Evolutionary conservation across 164 flowering plant species (phyloP), one percentile per base, ranked within the genome.

Genomic region (Cinnamomum micranthum): DNA sequence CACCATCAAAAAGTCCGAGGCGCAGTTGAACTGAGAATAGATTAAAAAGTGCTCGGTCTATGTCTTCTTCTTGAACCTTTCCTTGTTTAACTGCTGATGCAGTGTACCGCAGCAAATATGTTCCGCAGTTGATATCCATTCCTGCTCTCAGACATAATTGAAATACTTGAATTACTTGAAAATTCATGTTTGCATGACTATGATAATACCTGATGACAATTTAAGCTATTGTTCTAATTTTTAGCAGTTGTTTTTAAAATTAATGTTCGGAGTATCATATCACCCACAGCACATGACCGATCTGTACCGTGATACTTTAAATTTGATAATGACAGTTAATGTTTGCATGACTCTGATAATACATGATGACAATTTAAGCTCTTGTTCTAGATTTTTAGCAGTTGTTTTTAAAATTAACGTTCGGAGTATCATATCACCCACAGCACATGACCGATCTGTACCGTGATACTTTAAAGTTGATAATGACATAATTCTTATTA

Each of bases 61-160:
- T 80, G 59, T 96, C 93, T 64, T 83, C 77, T 79, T 94, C 97
- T 55, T 65, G 50, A 76, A 94, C 83, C 79, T 91, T 92, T 75
- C 97, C 94, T 76, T 85, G 73, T 0, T 91, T 80, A 41, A 96
- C 25, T 10, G 98, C 93, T 28, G 88, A 78, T 68, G 75, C 79
- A 65, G 92, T 87, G 77, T 90, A 23, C 17, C 82, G 81, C 71
- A 84, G 83, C 90, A 92, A 58, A 78, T 84, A 94, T 1, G 94
- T 82, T 69, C 99, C 99, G 79, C 99, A 96, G 50, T 94, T 86
- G 19, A 91, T 89, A 86, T 96, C 97, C 82, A 86, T 80, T 71
- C 98, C 99, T 95, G 85, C 76, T 70, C 17, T 81, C 5, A 28
- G 17, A 73, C n/a, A 35, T 0, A 31, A 31, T 51, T 15, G 60